Evolutionary conservation across 2,329 filamentous ascomycete species (phyloP), one percentile per base, ranked within the genome.

Genomic region (Hirsutella rhossiliensis): DNA sequence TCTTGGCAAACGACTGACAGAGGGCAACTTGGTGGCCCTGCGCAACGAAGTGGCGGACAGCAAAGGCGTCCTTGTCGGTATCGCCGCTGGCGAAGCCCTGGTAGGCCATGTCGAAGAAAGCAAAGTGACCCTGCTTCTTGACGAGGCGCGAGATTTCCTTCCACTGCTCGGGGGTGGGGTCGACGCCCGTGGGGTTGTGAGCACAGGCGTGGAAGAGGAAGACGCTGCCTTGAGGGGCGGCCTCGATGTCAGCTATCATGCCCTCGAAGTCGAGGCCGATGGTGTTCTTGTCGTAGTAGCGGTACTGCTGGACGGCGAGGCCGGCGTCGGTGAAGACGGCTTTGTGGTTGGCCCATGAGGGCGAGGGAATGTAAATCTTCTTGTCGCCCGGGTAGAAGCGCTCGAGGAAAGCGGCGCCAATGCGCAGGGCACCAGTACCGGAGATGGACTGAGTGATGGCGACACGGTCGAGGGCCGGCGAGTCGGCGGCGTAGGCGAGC

Each of bases 41-140:
- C 69, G 87, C 77, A 63, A 96, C 80, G 65, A 98, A 98, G 75
- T 96, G 76, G 54, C 92, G 82, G 54, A 97, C 77, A 48, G 92
- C 87, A 63, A 90, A 97, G 51, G 92, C 92, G 63, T 98, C 90
- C 67, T 82, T 82, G 73, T 94, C 79, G 52, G 86, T 92, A 69
- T 94, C 79, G 55, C 90, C 90, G 52, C 84, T 92, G 56, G 90
- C 90, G 61, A 98, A 97, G 57, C 90, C 90, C 72, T 98, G 90
- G 76, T 98, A 98, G 52, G 90, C 90, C 89, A 96, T 96, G 68
- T 97, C 90, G 72, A 97, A 98, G 79, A 98, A 96, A 57, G 87
- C 82, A 65, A 84, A 94, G 76, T 97, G 90, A 42, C 76, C 81
- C 64, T 84, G 80, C 62, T 80, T 76, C 78, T 94, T 94, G 66